Evolutionary conservation across 768 basidiomycete species (phyloP), one percentile per base, ranked within the genome.

Genomic region (Tephrocybe sp.): DNA sequence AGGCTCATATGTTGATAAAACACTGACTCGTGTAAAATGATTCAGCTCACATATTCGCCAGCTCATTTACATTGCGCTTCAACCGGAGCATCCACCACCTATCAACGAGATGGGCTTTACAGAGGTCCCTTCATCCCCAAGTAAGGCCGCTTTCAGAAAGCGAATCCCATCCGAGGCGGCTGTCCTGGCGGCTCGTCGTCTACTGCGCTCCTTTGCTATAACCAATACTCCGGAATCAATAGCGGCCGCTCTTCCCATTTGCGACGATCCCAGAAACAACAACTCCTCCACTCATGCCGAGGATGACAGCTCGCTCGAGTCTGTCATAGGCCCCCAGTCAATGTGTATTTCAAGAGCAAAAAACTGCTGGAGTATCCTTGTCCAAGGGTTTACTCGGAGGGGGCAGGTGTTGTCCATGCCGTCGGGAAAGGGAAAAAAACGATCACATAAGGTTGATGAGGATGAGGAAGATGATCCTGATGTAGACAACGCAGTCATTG

Each of bases 41-140:
- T 9, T 27, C 47, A 87, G 86, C 18, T 69, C 78, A 22, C 87
- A 87, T 57, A 65, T 90, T 39, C 75, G 84, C 30, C 86, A 87
- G 46, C 69, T 88, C 12, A 65, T 89, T 21, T 90, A 82, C 62
- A 81, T 89, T 28, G 74, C 84, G n/a, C 73, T 90, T 18, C 85
- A 84, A 55, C 77, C 84, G 5, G 70, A 77, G 5, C 57, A 48
- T 48, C 63, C 58, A 22, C 60, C 60, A 31, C 51, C 56, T 26
- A 52, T 60, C 25, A 56, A 64, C 22, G 66, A 64, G 62, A 31
- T 55, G 47, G 31, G 36, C 13, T 45, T 37, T 19, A 45, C 58
- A 15, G 55, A 59, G 26, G 58, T 70, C 11, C 66, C 64, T 36
- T 65, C 69, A 32, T 80, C 82, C 9, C 82, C 81, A 12, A 70